Percentiles rank a stretch among this genome's conserved stretches.
Conservation (phyloP, 2,329 filamentous ascomycete genomes). For the Blumeriella jaapii region DNA sequence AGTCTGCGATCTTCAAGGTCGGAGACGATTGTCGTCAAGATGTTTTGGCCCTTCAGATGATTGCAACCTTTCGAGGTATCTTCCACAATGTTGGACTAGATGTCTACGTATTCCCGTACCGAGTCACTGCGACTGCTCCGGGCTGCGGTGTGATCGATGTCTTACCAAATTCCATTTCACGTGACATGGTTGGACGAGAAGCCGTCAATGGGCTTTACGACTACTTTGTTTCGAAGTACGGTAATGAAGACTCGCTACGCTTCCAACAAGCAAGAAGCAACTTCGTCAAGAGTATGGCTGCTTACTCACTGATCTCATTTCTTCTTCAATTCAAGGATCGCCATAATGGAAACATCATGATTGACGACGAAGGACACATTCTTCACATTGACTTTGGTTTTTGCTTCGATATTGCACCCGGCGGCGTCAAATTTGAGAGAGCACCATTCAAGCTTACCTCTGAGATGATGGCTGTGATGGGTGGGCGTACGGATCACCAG, state of each 20-base stretch:
- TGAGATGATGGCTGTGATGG: constrained; percentile 99
- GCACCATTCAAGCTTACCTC: constrained; percentile 96
- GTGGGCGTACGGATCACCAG: constrained; percentile 72
- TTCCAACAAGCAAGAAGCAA: constrained; percentile 95
- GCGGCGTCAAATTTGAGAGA: constrained; percentile 93
- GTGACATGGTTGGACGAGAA: constrained; percentile 96
- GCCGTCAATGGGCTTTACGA: constrained; percentile 97
- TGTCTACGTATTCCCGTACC: constrained; percentile 93
- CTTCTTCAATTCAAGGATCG: constrained; percentile 97
- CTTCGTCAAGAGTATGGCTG: constrained; percentile 99
- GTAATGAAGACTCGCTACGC: constrained; percentile 84
- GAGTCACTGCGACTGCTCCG: constrained; percentile 92
- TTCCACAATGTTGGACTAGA: constrained; percentile 92
- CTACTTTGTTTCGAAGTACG: constrained; percentile 96
- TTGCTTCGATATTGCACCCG: constrained; percentile 97
- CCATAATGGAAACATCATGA: constrained; percentile 99
- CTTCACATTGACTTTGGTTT: constrained; percentile 99
- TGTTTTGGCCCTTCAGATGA: constrained; percentile 92
- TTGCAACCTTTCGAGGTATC: constrained; percentile 92
- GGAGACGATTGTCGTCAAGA: constrained; percentile 98
- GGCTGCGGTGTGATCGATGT: constrained; percentile 98
- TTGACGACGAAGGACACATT: constrained; percentile 93
- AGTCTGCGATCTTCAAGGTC: constrained; percentile 99
- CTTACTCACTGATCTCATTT: constrained; percentile 94
- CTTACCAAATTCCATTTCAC: constrained; percentile 91